phyloP scores from a whole-genome alignment of 768 basidiomycete genomes.

The Mycena venus region DNA sequence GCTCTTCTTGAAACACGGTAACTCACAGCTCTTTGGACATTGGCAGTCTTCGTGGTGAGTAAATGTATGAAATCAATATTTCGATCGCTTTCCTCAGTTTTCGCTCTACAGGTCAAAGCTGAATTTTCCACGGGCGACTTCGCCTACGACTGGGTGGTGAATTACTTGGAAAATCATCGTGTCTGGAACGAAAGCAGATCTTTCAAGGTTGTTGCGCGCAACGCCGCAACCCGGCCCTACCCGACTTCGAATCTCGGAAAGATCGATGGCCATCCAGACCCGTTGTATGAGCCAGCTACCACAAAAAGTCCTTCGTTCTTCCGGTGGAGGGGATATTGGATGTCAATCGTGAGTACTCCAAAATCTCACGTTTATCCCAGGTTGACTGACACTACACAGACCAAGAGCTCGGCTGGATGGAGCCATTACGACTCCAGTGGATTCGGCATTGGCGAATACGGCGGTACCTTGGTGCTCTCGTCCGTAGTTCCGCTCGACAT shows the following conservation, averaged over 20 bases:
- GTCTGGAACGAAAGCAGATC: conserved; percentile 27
- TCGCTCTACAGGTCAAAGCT: conserved; percentile 1
- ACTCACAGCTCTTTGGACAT: background rate
- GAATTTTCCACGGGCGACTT: conserved; percentile 19
- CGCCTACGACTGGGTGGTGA: conserved; percentile 23
- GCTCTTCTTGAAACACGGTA: background rate
- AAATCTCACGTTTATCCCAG: background rate
- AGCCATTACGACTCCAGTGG: conserved; percentile 24
- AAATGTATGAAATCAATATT: background rate
- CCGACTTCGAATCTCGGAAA: background rate
- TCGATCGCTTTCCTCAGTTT: background rate
- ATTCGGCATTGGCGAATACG: background rate
- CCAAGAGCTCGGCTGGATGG: conserved; percentile 18
- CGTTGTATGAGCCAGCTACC: conserved; percentile 15
- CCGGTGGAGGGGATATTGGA: conserved; percentile 28
- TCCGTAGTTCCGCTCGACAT: background rate
- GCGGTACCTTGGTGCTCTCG: conserved; percentile 17
- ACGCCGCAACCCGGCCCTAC: conserved; percentile 12
- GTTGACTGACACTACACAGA: background rate
- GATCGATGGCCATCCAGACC: conserved; percentile 20
- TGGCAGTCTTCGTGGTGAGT: background rate
- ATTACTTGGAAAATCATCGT: conserved; percentile 25
- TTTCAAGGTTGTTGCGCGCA: conserved; percentile 28
- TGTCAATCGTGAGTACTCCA: background rate
- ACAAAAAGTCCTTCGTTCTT: conserved; percentile 15